These are phyloP conservation scores for Schwanniomyces etchellsii DNA, from an alignment of 1,139 yeast genomes.

Conservation along the genomic window DNA sequence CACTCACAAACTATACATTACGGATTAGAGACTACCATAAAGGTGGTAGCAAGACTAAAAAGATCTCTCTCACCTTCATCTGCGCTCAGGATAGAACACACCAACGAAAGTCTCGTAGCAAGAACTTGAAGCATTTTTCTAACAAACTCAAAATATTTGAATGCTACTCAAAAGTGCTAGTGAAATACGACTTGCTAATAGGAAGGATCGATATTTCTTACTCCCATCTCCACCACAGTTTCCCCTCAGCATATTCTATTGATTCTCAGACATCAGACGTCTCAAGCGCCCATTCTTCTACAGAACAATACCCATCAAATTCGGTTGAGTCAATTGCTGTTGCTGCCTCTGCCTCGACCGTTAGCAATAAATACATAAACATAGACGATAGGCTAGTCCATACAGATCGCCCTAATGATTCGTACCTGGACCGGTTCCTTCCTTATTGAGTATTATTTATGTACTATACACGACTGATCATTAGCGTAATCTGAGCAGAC, in stretches of 20 bases:
- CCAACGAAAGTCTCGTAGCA: slow-evolving; percentile 33
- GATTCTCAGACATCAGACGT: slow-evolving; percentile 1
- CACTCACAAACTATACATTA: slow-evolving; percentile 30
- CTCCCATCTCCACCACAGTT: slow-evolving; percentile 27
- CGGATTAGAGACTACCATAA: slow-evolving; percentile 38
- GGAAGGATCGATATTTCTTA: slow-evolving; percentile 26
- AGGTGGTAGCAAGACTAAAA: slow-evolving; percentile 31
- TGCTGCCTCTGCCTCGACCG: slow-evolving; percentile 6
- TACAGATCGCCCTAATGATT: not conserved
- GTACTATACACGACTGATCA: too few species aligned
- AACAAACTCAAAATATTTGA: slow-evolving; percentile 32
- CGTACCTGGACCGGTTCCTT: too few species aligned
- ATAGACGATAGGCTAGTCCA: slow-evolving; percentile 5
- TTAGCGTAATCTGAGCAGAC: too few species aligned
- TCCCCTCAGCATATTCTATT: not conserved
- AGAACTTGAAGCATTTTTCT: slow-evolving; percentile 23
- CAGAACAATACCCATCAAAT: not conserved
- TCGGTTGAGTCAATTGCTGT: slow-evolving; percentile 1
- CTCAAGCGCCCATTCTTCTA: slow-evolving; percentile 1
- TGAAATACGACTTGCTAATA: slow-evolving; percentile 26
- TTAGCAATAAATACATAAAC: slow-evolving; percentile 3
- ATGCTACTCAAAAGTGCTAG: slow-evolving; percentile 29
- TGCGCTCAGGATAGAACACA: slow-evolving; percentile 35
- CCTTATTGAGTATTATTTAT: too few species aligned
- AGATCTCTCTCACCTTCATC: slow-evolving; percentile 33